These are phyloP conservation scores for Gossypium herbaceum DNA, from an alignment of 345 rosid genomes.

Conservation along the genomic window DNA sequence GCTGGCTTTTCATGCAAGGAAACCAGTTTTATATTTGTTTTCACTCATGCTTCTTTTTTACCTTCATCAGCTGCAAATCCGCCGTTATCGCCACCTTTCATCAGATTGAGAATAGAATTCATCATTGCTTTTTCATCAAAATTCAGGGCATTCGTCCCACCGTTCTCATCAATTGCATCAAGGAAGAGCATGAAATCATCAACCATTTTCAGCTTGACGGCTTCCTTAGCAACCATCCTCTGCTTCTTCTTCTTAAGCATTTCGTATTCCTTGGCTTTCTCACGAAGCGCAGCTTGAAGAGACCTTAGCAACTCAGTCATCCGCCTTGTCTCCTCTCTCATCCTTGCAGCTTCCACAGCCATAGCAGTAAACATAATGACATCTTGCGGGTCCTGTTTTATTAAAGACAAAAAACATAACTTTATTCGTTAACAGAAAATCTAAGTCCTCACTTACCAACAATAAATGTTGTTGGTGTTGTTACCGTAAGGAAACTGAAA, in stretches of 20 bases:
- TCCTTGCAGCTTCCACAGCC: neutral
- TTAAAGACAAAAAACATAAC: neutral
- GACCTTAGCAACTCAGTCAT: neutral
- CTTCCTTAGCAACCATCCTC: neutral
- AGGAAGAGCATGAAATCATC: slow-evolving; percentile 6
- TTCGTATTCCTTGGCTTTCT: neutral
- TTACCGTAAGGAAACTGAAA: neutral
- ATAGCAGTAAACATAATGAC: neutral
- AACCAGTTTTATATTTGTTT: neutral
- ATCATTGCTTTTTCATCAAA: neutral
- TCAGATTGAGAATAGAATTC: neutral
- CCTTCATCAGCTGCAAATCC: neutral
- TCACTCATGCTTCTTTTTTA: neutral
- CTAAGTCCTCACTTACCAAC: neutral
- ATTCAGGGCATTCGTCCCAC: neutral
- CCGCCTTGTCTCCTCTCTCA: neutral
- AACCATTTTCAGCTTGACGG: neutral
- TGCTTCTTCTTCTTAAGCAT: neutral
- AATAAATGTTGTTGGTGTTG: neutral
- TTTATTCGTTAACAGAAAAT: neutral
- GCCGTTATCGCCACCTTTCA: neutral
- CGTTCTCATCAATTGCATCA: neutral
- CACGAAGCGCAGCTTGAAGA: neutral
- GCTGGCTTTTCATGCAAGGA: neutral
- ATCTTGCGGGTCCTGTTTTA: neutral